Evolutionary conservation across 2,329 filamentous ascomycete genomes (phyloP).

Genomic region (Didymella segeticola): DNA sequence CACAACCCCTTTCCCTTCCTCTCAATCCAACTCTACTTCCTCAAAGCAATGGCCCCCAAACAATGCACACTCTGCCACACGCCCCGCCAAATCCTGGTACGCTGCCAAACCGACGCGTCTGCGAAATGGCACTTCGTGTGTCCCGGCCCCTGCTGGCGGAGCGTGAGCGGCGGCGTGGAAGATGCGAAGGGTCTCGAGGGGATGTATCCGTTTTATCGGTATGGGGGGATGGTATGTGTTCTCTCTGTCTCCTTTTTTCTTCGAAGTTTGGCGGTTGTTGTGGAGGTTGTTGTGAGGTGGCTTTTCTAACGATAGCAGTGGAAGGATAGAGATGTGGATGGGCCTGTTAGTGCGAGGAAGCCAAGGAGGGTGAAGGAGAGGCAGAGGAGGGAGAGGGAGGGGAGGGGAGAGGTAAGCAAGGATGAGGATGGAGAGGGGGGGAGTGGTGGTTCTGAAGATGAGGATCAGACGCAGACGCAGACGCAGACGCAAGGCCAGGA

Average conservation of each 20-base stretch:
- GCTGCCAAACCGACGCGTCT: slow-evolving; percentile 52
- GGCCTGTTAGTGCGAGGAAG: slow-evolving; percentile 51
- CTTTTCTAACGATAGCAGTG: slow-evolving; percentile 39
- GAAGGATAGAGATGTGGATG: slow-evolving; percentile 52
- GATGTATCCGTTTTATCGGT: slow-evolving; percentile 29
- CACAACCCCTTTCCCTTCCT: too few relatives aligned
- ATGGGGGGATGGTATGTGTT: slow-evolving; percentile 45
- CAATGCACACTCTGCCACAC: slow-evolving; percentile 51
- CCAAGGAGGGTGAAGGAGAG: slow-evolving; percentile 49
- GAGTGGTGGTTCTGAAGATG: background rate
- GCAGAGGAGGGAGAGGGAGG: slow-evolving; percentile 27
- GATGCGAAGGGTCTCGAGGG: slow-evolving; percentile 43
- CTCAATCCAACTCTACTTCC: background rate
- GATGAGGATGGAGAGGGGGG: background rate
- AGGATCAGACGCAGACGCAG: too few relatives aligned
- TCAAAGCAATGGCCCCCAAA: slow-evolving; percentile 36
- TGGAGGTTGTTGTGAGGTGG: too few relatives aligned
- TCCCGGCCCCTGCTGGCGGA: slow-evolving; percentile 52
- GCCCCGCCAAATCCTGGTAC: slow-evolving; percentile 49
- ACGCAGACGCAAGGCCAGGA: too few relatives aligned
- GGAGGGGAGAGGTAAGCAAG: background rate
- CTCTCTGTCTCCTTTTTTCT: slow-evolving; percentile 13
- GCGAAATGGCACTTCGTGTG: slow-evolving; percentile 54
- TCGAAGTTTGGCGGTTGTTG: too few relatives aligned
- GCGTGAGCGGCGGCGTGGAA: slow-evolving; percentile 53